Percentiles rank a stretch among this genome's conserved stretches.
Evolutionary conservation across 164 flowering plant species (phyloP).

Genomic region (Piper betle): DNA sequence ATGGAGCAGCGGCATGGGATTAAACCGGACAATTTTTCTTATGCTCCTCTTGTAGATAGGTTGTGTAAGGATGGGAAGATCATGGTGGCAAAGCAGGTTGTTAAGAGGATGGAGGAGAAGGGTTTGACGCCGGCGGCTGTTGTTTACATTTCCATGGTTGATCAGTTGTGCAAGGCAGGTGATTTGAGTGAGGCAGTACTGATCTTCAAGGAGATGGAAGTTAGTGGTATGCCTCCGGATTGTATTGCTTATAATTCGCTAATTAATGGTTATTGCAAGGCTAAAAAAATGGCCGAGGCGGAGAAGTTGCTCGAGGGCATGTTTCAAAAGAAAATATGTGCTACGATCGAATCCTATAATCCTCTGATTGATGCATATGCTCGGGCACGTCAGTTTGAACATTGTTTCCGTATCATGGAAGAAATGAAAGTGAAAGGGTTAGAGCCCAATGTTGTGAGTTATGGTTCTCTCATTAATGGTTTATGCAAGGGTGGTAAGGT

Average conservation of each 20-base stretch:
- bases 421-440: slow-evolving; percentile 45
- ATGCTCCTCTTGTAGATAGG: slow-evolving; percentile 41
- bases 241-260: slow-evolving; percentile 38
- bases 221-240: slow-evolving; percentile 27
- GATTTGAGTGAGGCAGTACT: slow-evolving; percentile 30
- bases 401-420: slow-evolving; percentile 51
- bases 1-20: slow-evolving; percentile 36
- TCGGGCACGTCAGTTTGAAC: slow-evolving; percentile 23
- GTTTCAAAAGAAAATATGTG: slow-evolving; percentile 32
- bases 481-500: slow-evolving; percentile 47
- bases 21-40: slow-evolving; percentile 47
- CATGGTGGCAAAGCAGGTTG: slow-evolving; percentile 36
- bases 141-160: slow-evolving; percentile 39
- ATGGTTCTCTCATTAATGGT: slow-evolving; percentile 54
- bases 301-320: slow-evolving; percentile 43
- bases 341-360: slow-evolving; percentile 44
- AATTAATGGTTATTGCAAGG: slow-evolving; percentile 37
- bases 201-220: slow-evolving; percentile 31
- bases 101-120: slow-evolving; percentile 22
- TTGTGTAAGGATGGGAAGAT: slow-evolving; percentile 56
- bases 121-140: slow-evolving; percentile 35
- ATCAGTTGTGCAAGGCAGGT: slow-evolving; percentile 40
- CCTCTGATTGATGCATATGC: slow-evolving; percentile 60
- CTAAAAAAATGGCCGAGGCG: slow-evolving; percentile 40
- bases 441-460: slow-evolving; percentile 49